phyloP scores from a whole-genome alignment of 73 alveolate species.

The Breviolum minutum region DNA sequence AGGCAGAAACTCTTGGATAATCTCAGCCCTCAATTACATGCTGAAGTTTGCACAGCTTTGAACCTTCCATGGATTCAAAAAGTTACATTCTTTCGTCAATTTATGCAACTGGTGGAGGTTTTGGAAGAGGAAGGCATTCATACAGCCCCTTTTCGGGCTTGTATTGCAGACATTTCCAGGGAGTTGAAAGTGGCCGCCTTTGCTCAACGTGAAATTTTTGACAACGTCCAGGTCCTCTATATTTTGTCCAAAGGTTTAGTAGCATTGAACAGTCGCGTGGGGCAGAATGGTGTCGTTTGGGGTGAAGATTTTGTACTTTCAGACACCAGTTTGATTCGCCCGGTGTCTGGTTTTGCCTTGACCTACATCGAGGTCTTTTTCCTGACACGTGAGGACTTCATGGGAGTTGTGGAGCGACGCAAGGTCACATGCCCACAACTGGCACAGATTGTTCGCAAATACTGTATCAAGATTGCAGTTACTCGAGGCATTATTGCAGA shows the following conservation, averaged over 20 bases:
- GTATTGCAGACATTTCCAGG: conserved; percentile 62
- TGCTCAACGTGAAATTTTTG: conserved; percentile 76
- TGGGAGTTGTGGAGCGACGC: conserved; percentile 73
- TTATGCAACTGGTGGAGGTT: conserved; percentile 40
- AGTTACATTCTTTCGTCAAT: conserved; percentile 67
- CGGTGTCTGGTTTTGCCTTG: conserved; percentile 70
- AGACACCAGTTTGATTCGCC: conserved; percentile 69
- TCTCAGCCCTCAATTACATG: conserved; percentile 74
- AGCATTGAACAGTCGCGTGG: conserved; percentile 77
- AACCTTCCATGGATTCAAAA: conserved; percentile 59
- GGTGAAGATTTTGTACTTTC: conserved; percentile 74
- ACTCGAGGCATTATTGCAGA: conserved; percentile 80
- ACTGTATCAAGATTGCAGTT: conserved; percentile 73
- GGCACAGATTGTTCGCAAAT: conserved; percentile 78
- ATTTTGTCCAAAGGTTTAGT: conserved; percentile 41
- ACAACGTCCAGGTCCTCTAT: conserved; percentile 74
- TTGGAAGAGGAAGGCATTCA: conserved; percentile 49
- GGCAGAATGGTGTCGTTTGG: conserved; percentile 82
- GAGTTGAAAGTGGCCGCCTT: conserved; percentile 48
- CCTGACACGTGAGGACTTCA: conserved; percentile 72
- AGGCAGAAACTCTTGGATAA: conserved; percentile 71
- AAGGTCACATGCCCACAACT: conserved; percentile 70
- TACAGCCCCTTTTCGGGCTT: conserved; percentile 65
- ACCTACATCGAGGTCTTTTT: conserved; percentile 88
- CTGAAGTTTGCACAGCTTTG: conserved; percentile 83